Evolutionary conservation across 2,329 filamentous ascomycete species (phyloP).

Genomic region (Cryphonectria carpinicola): DNA sequence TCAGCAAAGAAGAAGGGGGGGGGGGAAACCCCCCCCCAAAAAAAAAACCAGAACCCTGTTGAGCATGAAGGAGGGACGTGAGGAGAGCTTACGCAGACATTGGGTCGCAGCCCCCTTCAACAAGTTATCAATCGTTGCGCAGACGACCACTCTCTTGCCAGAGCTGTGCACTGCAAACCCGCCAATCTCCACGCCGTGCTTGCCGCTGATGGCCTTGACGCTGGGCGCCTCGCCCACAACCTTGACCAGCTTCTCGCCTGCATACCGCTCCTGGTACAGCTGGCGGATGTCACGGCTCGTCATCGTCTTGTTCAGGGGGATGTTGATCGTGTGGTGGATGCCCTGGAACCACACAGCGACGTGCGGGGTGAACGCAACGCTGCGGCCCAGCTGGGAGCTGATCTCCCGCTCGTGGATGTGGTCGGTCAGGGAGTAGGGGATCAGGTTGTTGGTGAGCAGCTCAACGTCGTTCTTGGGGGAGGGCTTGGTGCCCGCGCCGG

Average conservation of each 20-base stretch:
- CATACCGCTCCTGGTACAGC: conserved; percentile 94
- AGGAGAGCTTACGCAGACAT: conserved; percentile 75
- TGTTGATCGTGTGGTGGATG: conserved; percentile 88
- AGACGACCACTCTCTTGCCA: conserved; percentile 92
- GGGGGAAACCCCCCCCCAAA: neutral
- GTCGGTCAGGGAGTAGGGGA: conserved; percentile 88
- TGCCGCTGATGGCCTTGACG: conserved; percentile 82
- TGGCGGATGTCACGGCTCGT: conserved; percentile 89
- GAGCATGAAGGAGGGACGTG: conserved; percentile 18
- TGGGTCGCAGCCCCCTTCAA: conserved; percentile 93
- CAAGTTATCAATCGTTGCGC: conserved; percentile 91
- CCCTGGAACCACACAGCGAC: conserved; percentile 97
- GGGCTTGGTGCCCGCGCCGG: conserved; percentile 92
- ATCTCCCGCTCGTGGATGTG: conserved; percentile 97
- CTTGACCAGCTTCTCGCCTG: conserved; percentile 93
- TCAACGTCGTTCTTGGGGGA: conserved; percentile 91
- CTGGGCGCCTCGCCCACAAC: conserved; percentile 84
- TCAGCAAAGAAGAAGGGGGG: conserved; percentile 12
- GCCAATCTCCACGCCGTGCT: conserved; percentile 91
- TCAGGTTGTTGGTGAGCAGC: conserved; percentile 81
- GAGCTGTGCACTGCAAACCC: conserved; percentile 88
- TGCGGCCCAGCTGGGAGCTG: conserved; percentile 71
- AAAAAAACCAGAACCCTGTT: neutral
- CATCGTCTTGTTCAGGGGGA: conserved; percentile 86
- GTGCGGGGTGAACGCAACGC: conserved; percentile 87